Evolutionary conservation across 176 grass and related monocot genomes (phyloP).

Genomic region (Juncus effusus): DNA sequence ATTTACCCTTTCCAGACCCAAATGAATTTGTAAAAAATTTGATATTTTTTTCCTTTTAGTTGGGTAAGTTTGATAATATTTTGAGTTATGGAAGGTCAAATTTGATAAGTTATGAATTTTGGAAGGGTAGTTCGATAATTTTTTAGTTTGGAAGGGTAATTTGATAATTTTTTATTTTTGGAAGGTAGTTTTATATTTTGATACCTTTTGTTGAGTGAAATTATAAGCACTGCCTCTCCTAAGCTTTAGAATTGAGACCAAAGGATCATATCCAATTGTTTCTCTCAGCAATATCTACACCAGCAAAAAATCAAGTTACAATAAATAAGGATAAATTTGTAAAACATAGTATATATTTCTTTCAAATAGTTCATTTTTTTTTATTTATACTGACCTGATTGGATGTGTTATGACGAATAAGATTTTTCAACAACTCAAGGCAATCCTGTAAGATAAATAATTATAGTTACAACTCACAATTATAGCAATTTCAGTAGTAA

Average conservation of each 20-base stretch:
- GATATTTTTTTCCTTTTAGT: no score
- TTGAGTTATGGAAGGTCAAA: no score
- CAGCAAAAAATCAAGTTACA: conserved; percentile 4
- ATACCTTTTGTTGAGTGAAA: conserved; percentile 99
- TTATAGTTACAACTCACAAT: conserved; percentile 5
- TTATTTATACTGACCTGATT: conserved; percentile 64
- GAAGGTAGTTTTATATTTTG: not conserved
- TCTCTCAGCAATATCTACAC: conserved; percentile 94
- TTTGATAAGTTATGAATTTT: no score
- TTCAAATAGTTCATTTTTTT: no score
- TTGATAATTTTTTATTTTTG: not conserved
- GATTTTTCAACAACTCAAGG: conserved; percentile 93
- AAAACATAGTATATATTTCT: conserved; percentile 6
- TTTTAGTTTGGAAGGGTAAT: conserved; percentile 3
- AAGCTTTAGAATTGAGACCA: conserved; percentile 95
- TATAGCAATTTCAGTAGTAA: not conserved
- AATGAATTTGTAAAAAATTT: no score
- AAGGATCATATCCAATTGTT: conserved; percentile 93
- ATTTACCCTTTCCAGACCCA: conserved; percentile 5
- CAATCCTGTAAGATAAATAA: conserved; percentile 63
- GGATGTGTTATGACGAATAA: conserved; percentile 77
- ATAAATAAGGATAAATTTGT: not conserved
- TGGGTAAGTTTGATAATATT: no score
- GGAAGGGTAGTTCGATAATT: no score
- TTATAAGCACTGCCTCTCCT: conserved; percentile 98